Conservation (phyloP, 202 grass and related monocot genomes). For the Brachypodium distachyon region DNA sequence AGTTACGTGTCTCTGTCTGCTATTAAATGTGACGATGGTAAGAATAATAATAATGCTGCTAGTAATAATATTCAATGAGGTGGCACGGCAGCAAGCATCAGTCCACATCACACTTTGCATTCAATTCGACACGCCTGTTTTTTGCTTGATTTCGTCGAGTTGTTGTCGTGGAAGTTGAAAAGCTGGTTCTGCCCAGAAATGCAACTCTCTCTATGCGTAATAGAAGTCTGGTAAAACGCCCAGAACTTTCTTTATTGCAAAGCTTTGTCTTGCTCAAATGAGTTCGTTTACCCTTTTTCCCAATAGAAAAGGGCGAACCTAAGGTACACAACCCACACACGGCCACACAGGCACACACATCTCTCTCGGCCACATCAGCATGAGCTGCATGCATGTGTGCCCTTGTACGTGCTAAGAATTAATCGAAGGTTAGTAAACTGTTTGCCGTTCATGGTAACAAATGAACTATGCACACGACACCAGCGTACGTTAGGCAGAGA, state of each 20-base stretch:
- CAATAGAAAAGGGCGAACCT: no score
- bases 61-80: background rate
- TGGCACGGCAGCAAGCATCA: background rate
- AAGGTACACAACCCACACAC: no score
- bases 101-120: background rate
- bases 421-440: no score
- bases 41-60: background rate
- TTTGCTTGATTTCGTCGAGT: background rate
- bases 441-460: no score
- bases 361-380: background rate
- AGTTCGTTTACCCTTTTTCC: no score
- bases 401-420: background rate
- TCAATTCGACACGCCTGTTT: background rate
- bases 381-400: no score
- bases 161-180: no score
- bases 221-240: no score
- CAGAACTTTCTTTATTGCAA: no score
- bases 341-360: no score
- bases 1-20: conserved; percentile 32
- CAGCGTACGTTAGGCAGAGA: background rate
- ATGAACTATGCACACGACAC: background rate
- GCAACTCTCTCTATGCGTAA: no score
- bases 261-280: no score
- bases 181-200: background rate
- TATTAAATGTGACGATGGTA: conserved; percentile 34